Conservation (phyloP, 352 stramenopile species). For the Pythium chondricola region DNA sequence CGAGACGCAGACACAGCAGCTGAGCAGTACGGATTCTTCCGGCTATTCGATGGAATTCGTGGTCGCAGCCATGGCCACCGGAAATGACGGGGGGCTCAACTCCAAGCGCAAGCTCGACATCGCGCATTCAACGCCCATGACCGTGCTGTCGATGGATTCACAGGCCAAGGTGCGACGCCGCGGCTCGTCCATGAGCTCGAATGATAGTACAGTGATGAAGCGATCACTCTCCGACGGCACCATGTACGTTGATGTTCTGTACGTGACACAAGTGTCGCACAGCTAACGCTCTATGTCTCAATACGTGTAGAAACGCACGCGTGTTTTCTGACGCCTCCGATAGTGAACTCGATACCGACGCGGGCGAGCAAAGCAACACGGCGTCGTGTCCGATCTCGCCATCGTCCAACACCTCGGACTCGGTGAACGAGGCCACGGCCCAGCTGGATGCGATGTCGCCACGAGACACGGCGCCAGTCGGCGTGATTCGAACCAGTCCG, state of each 20-base stretch:
- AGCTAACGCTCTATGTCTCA: too few relatives aligned
- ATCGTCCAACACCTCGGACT: conserved; percentile 15
- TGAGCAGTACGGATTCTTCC: too few relatives aligned
- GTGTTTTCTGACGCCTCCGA: conserved; percentile 13
- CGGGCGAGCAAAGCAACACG: not conserved
- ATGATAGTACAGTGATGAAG: conserved; percentile 30
- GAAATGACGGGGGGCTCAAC: conserved; percentile 38
- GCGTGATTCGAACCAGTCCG: conserved; percentile 7
- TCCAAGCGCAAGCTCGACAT: conserved; percentile 68
- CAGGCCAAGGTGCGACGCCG: conserved; percentile 49
- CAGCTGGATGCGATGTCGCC: conserved; percentile 18
- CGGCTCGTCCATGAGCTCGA: conserved; percentile 22
- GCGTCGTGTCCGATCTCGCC: conserved; percentile 22
- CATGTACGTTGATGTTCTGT: conserved; percentile 39
- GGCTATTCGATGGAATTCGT: too few relatives aligned
- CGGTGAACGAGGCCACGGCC: conserved; percentile 18
- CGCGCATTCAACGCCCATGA: conserved; percentile 19
- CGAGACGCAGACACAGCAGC: too few relatives aligned
- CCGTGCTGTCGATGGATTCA: conserved; percentile 29
- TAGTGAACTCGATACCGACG: conserved; percentile 14
- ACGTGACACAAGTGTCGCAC: not conserved
- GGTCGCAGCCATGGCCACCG: too few relatives aligned
- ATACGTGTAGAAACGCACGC: conserved; percentile 8
- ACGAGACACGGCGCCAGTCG: conserved; percentile 10
- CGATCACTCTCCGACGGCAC: conserved; percentile 63